These are phyloP conservation scores for Sarocladiaceae sp. DNA, from an alignment of 2,329 filamentous ascomycete species.

Conservation along the genomic window DNA sequence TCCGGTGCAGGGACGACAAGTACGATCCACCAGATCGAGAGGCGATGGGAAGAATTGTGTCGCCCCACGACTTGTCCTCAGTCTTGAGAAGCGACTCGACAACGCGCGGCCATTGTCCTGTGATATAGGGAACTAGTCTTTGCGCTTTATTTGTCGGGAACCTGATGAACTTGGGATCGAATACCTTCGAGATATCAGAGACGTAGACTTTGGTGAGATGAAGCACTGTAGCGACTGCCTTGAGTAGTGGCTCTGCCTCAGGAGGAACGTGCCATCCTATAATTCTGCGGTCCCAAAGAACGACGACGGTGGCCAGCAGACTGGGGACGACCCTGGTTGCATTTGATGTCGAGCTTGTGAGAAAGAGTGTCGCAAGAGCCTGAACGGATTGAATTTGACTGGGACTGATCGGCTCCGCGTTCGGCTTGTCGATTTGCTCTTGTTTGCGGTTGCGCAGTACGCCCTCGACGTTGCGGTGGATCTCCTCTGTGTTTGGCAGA, in stretches of 20 bases:
- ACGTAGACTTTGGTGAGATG: not conserved
- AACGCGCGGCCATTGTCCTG: slow-evolving; percentile 22
- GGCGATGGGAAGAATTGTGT: not conserved
- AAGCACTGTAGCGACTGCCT: slow-evolving; percentile 9
- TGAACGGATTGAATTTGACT: not conserved
- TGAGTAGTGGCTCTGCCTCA: not conserved
- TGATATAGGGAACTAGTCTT: slow-evolving; percentile 22
- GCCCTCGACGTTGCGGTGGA: not conserved
- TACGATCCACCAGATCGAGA: slow-evolving; percentile 5
- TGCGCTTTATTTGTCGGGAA: slow-evolving; percentile 17
- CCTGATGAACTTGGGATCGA: slow-evolving; percentile 4
- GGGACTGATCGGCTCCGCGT: not conserved
- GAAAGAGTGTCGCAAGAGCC: not conserved
- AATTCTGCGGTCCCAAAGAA: slow-evolving; percentile 22
- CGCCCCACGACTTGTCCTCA: slow-evolving; percentile 19
- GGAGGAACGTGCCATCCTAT: slow-evolving; percentile 13
- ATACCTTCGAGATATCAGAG: not conserved
- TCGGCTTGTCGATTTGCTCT: not conserved
- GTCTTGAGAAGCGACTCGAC: slow-evolving; percentile 19
- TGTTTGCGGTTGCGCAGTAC: not conserved
- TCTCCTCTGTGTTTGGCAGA: slow-evolving; percentile 20
- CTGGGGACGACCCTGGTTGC: slow-evolving; percentile 23
- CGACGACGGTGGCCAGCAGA: slow-evolving; percentile 27
- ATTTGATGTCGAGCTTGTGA: not conserved
- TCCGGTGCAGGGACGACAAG: slow-evolving; percentile 20